Base-by-base conservation (phyloP, 805 yeast species). In the Saccharomycopsis javanensis region DNA sequence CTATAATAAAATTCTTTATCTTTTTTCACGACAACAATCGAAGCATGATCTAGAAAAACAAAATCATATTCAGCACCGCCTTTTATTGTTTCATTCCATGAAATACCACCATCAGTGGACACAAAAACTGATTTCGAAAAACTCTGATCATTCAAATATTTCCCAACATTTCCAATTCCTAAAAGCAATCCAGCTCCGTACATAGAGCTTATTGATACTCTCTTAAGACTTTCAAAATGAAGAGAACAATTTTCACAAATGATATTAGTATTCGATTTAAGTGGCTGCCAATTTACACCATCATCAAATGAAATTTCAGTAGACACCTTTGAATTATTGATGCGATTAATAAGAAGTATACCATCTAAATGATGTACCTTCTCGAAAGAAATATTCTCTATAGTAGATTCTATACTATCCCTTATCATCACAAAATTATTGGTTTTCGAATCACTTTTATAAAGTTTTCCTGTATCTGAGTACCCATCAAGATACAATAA, bases 41-140 rank as follows among this genome's bases (percentile, higher is more conserved):
- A 83, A n/a, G 99, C 99, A 61, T 88, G 86, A 69, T 94, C 98
- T 60, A 97, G 97, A 69, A 77, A 92, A 69, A 89, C 98, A 97
- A 97, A 94, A 80, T 87, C 85, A 63, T 79, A 79, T 0, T 81
- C 77, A 11, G 25, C 48, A 11, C 48, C 48, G 2, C 95, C 95
- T 60, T 85, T 81, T 58, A 71, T 76, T 30, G 91, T 73, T 69
- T 88, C 96, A 54, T 69, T 79, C 98, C 98, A 92, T 3, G 89
- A 78, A 15, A 81, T 71, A 57, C 99, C 99, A 1, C 92, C 99
- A 71, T 94, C 97, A 11, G 77, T 74, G 2, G 96, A 81, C 60
- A 92, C 70, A 65, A 79, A 92, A 30, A 42, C n/a, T 0, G 96
- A 87, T 1, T 85, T 75, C 0, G 85, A 78, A 52, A 82, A 79